phyloP scores from a whole-genome alignment of 2,329 filamentous ascomycete species.

The Microcyclosporella mali region DNA sequence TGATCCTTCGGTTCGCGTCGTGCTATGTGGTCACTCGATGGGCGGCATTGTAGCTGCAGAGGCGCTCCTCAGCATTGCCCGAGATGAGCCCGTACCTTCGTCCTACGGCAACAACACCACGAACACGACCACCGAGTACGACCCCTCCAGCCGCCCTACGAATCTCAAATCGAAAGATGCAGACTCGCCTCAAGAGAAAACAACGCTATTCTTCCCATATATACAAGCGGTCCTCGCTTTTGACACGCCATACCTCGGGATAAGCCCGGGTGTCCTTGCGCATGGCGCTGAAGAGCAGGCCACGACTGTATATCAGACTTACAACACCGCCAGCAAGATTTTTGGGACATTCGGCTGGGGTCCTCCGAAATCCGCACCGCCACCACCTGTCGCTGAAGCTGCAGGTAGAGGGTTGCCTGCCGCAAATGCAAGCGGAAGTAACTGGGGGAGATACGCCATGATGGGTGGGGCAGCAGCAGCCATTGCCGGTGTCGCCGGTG shows the following conservation, averaged over 20 bases:
- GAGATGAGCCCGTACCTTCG: slow-evolving; percentile 51
- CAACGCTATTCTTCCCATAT: slow-evolving; percentile 78
- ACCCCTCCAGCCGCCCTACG: neutral
- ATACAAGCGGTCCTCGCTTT: slow-evolving; percentile 63
- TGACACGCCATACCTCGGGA: slow-evolving; percentile 75
- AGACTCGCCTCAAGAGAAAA: slow-evolving; percentile 11
- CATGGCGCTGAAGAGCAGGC: slow-evolving; percentile 76
- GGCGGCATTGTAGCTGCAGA: slow-evolving; percentile 92
- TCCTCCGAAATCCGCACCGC: slow-evolving; percentile 6
- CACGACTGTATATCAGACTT: slow-evolving; percentile 61
- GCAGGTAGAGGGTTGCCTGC: slow-evolving; percentile 29
- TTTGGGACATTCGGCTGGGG: slow-evolving; percentile 51
- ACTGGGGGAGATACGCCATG: slow-evolving; percentile 62
- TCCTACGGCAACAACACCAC: slow-evolving; percentile 18
- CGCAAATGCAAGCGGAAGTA: slow-evolving; percentile 25
- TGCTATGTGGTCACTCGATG: slow-evolving; percentile 83
- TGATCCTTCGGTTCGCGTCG: slow-evolving; percentile 73
- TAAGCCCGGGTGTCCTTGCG: slow-evolving; percentile 74
- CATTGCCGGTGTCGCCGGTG: slow-evolving; percentile 74
- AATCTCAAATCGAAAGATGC: slow-evolving; percentile 1
- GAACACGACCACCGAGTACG: slow-evolving; percentile 10
- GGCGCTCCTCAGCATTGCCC: slow-evolving; percentile 67
- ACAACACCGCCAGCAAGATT: slow-evolving; percentile 55
- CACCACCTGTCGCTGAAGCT: slow-evolving; percentile 21
- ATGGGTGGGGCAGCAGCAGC: slow-evolving; percentile 75